phyloP scores from a whole-genome alignment of 176 grass and related monocot genomes.

The Elymus sibiricus region DNA sequence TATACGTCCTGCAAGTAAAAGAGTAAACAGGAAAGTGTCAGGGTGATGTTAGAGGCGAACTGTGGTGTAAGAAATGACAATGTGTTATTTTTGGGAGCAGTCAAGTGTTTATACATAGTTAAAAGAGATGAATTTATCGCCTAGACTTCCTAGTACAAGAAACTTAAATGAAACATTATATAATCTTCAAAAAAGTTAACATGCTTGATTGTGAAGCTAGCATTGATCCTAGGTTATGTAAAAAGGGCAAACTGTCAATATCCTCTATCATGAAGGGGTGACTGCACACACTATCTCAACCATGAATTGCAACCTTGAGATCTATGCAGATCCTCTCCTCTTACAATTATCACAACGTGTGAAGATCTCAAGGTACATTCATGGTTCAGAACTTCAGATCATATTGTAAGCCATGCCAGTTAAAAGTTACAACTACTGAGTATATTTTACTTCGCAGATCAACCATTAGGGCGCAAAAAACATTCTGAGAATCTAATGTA shows the following conservation, averaged over 20 bases:
- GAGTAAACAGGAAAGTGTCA: conserved; percentile 12
- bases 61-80: neutral
- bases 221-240: neutral
- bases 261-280: neutral
- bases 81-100: neutral
- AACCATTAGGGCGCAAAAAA: neutral
- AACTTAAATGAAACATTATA: neutral
- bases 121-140: neutral
- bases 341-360: neutral
- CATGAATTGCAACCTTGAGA: neutral
- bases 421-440: neutral
- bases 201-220: conserved; percentile 8
- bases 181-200: neutral
- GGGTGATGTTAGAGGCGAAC: neutral
- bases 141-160: neutral
- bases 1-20: conserved; percentile 74
- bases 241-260: neutral
- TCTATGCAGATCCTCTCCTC: neutral
- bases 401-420: neutral
- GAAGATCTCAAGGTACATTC: neutral
- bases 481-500: neutral
- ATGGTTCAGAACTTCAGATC: neutral
- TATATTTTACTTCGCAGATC: conserved; percentile 7
- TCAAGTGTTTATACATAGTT: neutral
- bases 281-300: neutral